Percentiles rank a stretch among this genome's conserved stretches.
Conservation (phyloP, 495 filamentous ascomycete species). For the Penicillium samsonianum region DNA sequence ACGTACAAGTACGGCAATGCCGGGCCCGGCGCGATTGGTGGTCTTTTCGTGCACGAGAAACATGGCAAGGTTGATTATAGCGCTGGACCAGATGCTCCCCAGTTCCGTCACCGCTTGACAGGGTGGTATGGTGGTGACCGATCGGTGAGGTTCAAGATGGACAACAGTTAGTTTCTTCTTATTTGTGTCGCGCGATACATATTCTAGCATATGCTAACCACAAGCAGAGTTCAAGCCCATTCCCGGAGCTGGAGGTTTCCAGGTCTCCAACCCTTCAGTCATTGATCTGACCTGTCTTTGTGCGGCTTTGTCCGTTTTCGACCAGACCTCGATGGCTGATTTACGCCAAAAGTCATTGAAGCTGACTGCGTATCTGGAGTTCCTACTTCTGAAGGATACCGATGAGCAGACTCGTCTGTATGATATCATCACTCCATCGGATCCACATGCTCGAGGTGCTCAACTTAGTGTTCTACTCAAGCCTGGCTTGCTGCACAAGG, state of each 20-base stretch:
- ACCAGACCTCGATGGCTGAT: conserved; percentile 64
- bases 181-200: neutral
- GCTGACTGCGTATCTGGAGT: conserved; percentile 80
- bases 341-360: conserved; percentile 73
- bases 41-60: conserved; percentile 80
- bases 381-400: conserved; percentile 56
- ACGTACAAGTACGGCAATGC: conserved; percentile 95
- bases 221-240: conserved; percentile 69
- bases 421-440: conserved; percentile 76
- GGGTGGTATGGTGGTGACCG: conserved; percentile 94
- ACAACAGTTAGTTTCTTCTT: conserved; percentile 49
- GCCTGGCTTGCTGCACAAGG: conserved; percentile 65
- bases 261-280: conserved; percentile 61
- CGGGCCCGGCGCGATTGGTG: conserved; percentile 84
- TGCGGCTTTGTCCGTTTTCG: conserved; percentile 77
- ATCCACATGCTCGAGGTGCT: conserved; percentile 74
- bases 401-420: conserved; percentile 40
- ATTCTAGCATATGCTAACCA: conserved; percentile 12
- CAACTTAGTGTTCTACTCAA: conserved; percentile 78
- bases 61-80: conserved; percentile 60
- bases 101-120: conserved; percentile 61
- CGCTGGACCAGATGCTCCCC: conserved; percentile 42
- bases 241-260: conserved; percentile 61
- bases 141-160: conserved; percentile 75
- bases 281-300: conserved; percentile 64